Conservation (phyloP, 2,329 filamentous ascomycete genomes). For the Xylaria sp. region DNA sequence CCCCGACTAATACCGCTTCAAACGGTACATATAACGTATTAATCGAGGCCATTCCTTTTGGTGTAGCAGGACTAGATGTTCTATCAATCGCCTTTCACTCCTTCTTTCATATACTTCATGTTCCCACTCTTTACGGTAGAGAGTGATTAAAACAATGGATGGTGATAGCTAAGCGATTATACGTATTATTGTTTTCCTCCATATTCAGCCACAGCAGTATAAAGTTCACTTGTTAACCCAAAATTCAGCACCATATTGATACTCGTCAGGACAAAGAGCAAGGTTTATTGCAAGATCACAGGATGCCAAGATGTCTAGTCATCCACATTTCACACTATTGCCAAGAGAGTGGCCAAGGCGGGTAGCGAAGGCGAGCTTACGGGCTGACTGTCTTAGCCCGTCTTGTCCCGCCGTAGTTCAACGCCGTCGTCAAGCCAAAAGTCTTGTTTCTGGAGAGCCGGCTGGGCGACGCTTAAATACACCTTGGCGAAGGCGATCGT, state of each 20-base stretch:
- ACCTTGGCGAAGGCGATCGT: constrained; percentile 18
- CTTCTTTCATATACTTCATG: not conserved
- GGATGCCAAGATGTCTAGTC: constrained; percentile 29
- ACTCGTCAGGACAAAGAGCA: constrained; percentile 30
- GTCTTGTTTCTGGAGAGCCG: constrained; percentile 32
- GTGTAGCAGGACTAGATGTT: not conserved
- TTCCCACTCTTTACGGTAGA: not conserved
- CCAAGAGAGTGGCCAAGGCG: constrained; percentile 27
- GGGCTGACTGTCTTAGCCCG: constrained; percentile 28
- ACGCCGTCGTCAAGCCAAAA: constrained; percentile 36
- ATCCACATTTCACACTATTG: constrained; percentile 18
- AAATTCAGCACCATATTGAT: constrained; percentile 9
- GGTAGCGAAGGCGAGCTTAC: constrained; percentile 31
- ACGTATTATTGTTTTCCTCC: constrained; percentile 21
- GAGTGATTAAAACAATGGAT: not conserved
- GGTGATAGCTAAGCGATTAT: not conserved
- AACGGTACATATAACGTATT: not conserved
- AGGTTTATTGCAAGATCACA: constrained; percentile 19
- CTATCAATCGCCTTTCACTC: not conserved
- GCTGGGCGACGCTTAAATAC: constrained; percentile 30
- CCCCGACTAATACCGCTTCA: not conserved
- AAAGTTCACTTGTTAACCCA: not conserved
- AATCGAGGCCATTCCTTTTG: not conserved
- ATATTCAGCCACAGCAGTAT: constrained; percentile 5
- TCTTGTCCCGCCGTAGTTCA: constrained; percentile 31